These are phyloP conservation scores for Saxophila tyrrhenica DNA, from an alignment of 495 filamentous ascomycete genomes.

Conservation along the genomic window DNA sequence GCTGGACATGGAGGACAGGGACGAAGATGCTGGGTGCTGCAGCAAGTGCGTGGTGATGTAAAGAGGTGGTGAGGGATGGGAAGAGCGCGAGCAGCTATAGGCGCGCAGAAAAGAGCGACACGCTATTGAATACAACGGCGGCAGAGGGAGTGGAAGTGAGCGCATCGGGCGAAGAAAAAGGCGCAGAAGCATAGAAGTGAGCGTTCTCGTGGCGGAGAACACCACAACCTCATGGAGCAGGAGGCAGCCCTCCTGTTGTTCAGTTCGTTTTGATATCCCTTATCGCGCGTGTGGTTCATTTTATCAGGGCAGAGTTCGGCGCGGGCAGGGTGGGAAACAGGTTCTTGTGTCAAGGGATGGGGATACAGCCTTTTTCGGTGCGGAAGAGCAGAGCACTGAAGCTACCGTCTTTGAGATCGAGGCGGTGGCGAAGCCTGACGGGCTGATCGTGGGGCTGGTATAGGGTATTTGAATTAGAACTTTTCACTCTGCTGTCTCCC, in stretches of 20 bases:
- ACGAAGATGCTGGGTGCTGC: slow-evolving; percentile 67
- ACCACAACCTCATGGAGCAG: neutral
- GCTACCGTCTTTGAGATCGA: too few relatives aligned
- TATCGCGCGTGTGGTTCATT: neutral
- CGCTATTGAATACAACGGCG: neutral
- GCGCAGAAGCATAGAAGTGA: neutral
- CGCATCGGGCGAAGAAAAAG: neutral
- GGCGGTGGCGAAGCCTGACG: too few relatives aligned
- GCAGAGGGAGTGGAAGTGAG: neutral
- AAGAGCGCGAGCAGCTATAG: neutral
- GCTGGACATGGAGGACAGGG: slow-evolving; percentile 63
- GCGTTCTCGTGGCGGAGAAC: neutral
- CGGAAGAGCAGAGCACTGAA: too few relatives aligned
- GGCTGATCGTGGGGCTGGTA: too few relatives aligned
- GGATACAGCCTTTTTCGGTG: too few relatives aligned
- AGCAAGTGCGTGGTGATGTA: slow-evolving; percentile 83
- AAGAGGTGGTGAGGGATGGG: neutral
- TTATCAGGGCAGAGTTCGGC: too few relatives aligned
- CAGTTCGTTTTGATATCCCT: neutral
- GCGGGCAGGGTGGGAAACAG: too few relatives aligned
- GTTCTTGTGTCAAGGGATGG: too few relatives aligned
- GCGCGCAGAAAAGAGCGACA: neutral
- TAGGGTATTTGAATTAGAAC: too few relatives aligned
- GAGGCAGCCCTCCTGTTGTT: neutral
- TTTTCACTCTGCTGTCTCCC: too few relatives aligned